Evolutionary conservation across 495 filamentous ascomycete genomes (phyloP).

Genomic region (Glonium stellatum): DNA sequence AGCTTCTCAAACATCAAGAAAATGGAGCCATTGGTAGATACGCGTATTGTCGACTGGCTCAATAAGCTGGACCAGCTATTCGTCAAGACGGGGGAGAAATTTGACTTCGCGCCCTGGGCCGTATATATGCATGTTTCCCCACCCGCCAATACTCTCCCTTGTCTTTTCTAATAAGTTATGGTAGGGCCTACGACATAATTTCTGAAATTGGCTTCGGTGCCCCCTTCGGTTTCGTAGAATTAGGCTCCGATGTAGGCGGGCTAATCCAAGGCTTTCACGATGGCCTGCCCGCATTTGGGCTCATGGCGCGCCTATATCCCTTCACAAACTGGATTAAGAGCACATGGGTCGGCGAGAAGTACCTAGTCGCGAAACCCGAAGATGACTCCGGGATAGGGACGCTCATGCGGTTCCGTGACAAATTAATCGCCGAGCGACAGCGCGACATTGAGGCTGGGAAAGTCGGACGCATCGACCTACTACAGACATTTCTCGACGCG

Average conservation of each 20-base stretch:
- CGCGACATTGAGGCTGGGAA: conserved; percentile 27
- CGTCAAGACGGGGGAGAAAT: conserved; percentile 38
- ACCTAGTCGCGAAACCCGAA: conserved; percentile 48
- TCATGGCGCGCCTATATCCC: too few species aligned
- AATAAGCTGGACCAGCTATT: conserved; percentile 30
- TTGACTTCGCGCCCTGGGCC: conserved; percentile 49
- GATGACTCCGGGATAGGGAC: conserved; percentile 48
- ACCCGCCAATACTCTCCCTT: neutral
- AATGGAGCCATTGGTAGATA: conserved; percentile 22
- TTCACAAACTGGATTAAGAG: conserved; percentile 48
- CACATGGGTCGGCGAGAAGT: conserved; percentile 46
- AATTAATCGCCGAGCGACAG: conserved; percentile 34
- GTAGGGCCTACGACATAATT: conserved; percentile 58
- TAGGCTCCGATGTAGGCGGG: conserved; percentile 52
- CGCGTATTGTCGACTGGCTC: conserved; percentile 39
- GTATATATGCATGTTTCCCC: conserved; percentile 37
- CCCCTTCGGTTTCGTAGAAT: too few species aligned
- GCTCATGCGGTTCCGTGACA: conserved; percentile 46
- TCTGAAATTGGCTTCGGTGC: conserved; percentile 58
- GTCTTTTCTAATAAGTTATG: conserved; percentile 13
- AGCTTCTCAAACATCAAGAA: conserved; percentile 31
- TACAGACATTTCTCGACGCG: conserved; percentile 44
- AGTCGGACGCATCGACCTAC: conserved; percentile 33
- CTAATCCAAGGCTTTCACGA: too few species aligned
- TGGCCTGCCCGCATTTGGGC: too few species aligned